These are phyloP conservation scores for Gracilaria caudata DNA, from an alignment of 23 red algal genomes.

Conservation along the genomic window DNA sequence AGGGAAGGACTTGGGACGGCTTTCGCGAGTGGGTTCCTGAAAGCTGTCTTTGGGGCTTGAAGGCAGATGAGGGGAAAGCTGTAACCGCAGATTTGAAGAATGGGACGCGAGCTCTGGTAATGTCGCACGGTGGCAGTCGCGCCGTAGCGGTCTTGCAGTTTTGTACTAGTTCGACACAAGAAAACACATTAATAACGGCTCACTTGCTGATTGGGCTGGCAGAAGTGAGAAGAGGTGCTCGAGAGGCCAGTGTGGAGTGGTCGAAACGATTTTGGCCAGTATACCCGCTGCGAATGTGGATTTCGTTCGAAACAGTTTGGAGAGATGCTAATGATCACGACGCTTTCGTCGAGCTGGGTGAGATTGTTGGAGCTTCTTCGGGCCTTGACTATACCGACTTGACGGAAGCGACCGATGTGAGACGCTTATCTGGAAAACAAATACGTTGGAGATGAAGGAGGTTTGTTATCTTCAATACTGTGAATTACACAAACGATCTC, in stretches of 20 bases:
- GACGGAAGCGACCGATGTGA: neutral
- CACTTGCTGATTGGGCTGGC: constrained; percentile 26
- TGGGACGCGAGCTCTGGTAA: neutral
- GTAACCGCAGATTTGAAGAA: neutral
- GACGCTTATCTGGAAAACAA: neutral
- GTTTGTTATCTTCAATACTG: neutral
- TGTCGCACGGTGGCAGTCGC: constrained; percentile 11
- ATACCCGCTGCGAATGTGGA: constrained; percentile 23
- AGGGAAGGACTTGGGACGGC: constrained; percentile 32
- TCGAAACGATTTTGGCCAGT: constrained; percentile 41
- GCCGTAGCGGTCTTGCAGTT: constrained; percentile 27
- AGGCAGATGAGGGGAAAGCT: neutral
- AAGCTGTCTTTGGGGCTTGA: constrained; percentile 36
- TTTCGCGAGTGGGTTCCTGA: constrained; percentile 50
- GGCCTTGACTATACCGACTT: constrained; percentile 29
- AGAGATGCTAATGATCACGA: neutral
- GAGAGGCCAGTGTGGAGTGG: neutral
- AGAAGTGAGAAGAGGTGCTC: neutral
- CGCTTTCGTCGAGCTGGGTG: neutral
- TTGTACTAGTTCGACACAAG: neutral
- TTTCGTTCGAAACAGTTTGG: neutral
- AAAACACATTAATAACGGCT: neutral
- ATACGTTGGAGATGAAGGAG: neutral
- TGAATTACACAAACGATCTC: no score
- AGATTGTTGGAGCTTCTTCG: constrained; percentile 36